Evolutionary conservation across 1,284 basidiomycete species (phyloP), one percentile per base, ranked within the genome.

Genomic region (Mrakiaceae sp.): DNA sequence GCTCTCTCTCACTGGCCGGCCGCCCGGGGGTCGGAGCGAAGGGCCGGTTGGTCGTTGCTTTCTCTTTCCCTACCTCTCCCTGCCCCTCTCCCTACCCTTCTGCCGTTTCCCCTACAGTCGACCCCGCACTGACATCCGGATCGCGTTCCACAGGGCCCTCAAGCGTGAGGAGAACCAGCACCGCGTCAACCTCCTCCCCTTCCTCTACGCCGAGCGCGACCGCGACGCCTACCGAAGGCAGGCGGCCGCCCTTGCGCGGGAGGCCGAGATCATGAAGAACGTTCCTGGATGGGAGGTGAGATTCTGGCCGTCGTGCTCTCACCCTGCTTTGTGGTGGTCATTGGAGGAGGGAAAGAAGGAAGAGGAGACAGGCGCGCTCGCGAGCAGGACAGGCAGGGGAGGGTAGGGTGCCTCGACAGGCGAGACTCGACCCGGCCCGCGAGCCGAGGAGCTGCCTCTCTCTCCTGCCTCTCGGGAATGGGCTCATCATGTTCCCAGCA

Each of bases 221-320:
- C 86, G 95, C 66, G 92, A 95, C 75, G 81, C 83, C 60, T 94
- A 89, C 81, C 83, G 92, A 70, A 83, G 92, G 61, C 79, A 86
- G 72, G 81, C 87, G 72, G 92, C 91, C n/a, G 84, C 86, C 58
- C 60, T 87, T 66, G 86, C 79, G 60, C 79, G 92, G 63, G 95
- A 98, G 78, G 83, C 82, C 78, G 87, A 86, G 79, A 91, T 98
- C 73, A 98, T 98, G 94, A 90, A 90, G 79, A 89, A 93, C 72
- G 92, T 97, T 51, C 82, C 83, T 63, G 90, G 85, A 63, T 98
- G 95, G 95, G 86, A 91, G 89, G 92, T 93, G 77, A 75, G 88
- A 82, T 40, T 12, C 40, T 53, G 27, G 43, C 46, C 16, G 39
- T 58, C 7, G 11, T 53, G 6, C 49, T 11, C 14, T 52, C 51